Conservation (phyloP, 345 rosid species). For the Pseudoturritis turrita region DNA sequence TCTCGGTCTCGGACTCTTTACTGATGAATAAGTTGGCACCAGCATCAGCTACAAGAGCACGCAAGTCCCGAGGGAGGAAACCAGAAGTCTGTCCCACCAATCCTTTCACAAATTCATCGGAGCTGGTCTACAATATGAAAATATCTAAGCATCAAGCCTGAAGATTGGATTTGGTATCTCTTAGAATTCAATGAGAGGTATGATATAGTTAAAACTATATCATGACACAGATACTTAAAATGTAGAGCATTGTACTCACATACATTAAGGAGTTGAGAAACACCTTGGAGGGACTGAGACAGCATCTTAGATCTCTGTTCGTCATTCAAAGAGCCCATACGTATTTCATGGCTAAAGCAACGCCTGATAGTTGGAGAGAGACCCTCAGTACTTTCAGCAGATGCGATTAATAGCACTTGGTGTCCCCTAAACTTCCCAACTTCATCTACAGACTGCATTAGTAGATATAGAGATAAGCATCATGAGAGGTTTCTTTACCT, state of each 20-base stretch:
- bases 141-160: slow-evolving; percentile 24
- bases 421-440: slow-evolving; percentile 33
- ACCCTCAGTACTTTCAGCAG: slow-evolving; percentile 85
- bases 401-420: slow-evolving; percentile 75
- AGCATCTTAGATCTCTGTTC: slow-evolving; percentile 78
- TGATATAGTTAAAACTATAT: not conserved
- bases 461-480: not conserved
- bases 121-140: slow-evolving; percentile 51
- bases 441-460: slow-evolving; percentile 28
- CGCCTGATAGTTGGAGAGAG: slow-evolving; percentile 79
- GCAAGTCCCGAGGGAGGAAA: slow-evolving; percentile 82
- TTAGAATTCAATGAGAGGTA: not conserved
- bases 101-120: slow-evolving; percentile 63
- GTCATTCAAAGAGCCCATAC: slow-evolving; percentile 69
- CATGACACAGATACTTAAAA: not conserved
- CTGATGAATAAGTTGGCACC: slow-evolving; percentile 58
- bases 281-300: slow-evolving; percentile 63
- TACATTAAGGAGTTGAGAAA: slow-evolving; percentile 67
- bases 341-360: slow-evolving; percentile 95
- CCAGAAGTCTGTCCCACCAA: slow-evolving; percentile 93
- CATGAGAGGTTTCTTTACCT: not conserved
- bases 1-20: slow-evolving; percentile 35
- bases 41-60: slow-evolving; percentile 86
- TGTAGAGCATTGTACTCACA: slow-evolving; percentile 26
- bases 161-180: not conserved